These are phyloP conservation scores for Linderina pennispora DNA, from an alignment of 192 early-diverging fungal genomes.

Conservation along the genomic window DNA sequence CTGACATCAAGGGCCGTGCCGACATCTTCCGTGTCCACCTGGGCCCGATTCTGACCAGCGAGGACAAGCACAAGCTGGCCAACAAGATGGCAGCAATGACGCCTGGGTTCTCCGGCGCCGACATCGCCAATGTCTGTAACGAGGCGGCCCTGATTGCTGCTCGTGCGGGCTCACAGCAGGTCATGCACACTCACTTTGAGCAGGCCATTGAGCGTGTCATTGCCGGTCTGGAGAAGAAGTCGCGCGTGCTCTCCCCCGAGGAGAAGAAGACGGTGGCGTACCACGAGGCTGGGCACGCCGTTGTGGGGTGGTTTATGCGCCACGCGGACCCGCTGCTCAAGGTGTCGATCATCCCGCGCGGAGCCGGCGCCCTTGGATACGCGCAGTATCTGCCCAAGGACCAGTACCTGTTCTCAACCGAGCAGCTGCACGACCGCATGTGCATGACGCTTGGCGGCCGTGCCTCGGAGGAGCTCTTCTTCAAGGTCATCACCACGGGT, in stretches of 20 bases:
- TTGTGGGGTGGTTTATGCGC: constrained; percentile 96
- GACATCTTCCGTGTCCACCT: constrained; percentile 97
- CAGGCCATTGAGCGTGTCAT: constrained; percentile 97
- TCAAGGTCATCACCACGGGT: constrained; percentile 89
- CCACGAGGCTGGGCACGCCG: constrained; percentile 99
- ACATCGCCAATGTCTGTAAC: constrained; percentile 98
- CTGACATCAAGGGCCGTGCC: constrained; percentile 94
- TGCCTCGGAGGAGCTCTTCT: constrained; percentile 90
- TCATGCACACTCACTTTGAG: constrained; percentile 90
- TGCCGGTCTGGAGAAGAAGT: constrained; percentile 97
- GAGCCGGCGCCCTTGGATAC: constrained; percentile 92
- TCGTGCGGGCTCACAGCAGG: constrained; percentile 68
- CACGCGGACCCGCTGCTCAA: constrained; percentile 95
- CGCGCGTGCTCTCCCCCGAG: constrained; percentile 85
- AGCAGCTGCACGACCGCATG: constrained; percentile 87
- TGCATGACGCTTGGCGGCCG: constrained; percentile 85
- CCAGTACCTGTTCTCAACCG: constrained; percentile 89
- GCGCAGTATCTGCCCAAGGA: constrained; percentile 99
- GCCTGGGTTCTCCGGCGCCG: constrained; percentile 97
- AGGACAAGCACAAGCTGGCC: constrained; percentile 69
- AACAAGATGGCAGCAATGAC: constrained; percentile 92
- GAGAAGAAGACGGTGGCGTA: constrained; percentile 99
- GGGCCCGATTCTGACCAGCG: constrained; percentile 82
- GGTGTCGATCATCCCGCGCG: constrained; percentile 98
- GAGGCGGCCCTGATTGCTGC: constrained; percentile 98